Evolutionary conservation across 441 rosid genomes (phyloP).

Genomic region (Adansonia gregorii): DNA sequence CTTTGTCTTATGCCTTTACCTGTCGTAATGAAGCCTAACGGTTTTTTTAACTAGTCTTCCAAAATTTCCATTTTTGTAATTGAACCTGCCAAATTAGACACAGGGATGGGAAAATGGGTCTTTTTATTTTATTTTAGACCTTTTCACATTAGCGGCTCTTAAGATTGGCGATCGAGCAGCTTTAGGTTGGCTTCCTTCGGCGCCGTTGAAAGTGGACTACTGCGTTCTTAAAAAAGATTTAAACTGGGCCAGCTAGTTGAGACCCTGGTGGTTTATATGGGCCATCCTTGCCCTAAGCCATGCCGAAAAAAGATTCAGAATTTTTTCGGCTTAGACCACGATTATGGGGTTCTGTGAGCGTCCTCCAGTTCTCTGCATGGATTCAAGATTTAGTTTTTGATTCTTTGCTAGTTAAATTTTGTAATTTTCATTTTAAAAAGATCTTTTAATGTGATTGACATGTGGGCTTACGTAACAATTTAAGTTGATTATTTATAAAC

Average conservation of each 20-base stretch:
- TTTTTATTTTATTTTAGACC: background rate
- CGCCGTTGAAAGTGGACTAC: too few species aligned
- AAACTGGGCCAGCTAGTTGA: background rate
- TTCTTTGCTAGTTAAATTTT: slow-evolving; percentile 14
- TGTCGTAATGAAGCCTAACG: slow-evolving; percentile 24
- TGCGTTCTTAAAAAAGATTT: background rate
- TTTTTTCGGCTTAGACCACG: too few species aligned
- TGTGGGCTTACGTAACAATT: background rate
- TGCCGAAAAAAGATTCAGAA: too few species aligned
- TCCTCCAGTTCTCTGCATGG: background rate
- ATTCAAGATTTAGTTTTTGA: slow-evolving; percentile 23
- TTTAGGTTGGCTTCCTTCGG: background rate
- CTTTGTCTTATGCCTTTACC: background rate
- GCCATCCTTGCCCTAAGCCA: background rate
- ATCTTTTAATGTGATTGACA: background rate
- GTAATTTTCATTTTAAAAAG: too few species aligned
- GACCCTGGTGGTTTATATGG: background rate
- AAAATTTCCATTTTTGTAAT: background rate
- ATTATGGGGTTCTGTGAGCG: too few species aligned
- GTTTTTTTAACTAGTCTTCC: background rate
- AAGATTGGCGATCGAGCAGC: slow-evolving; percentile 15
- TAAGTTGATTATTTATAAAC: background rate
- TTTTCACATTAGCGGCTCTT: slow-evolving; percentile 9
- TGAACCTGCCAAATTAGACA: background rate
- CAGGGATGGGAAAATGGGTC: background rate